Evolutionary conservation across 1,284 basidiomycete species (phyloP), one percentile per base, ranked within the genome.

Genomic region (Apiotrichum montevideense): DNA sequence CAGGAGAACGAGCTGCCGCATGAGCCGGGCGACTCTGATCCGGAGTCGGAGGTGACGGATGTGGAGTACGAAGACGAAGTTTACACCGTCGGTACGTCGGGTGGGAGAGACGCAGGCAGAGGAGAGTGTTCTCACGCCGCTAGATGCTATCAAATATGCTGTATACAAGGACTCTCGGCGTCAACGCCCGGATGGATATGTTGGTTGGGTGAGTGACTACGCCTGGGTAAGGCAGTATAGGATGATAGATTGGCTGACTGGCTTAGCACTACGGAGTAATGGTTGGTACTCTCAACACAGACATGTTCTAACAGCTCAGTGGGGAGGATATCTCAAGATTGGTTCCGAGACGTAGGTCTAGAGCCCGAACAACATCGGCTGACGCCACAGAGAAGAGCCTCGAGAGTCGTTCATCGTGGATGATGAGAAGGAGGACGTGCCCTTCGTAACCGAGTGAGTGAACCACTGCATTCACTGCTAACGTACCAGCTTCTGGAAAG

Each of bases 61-160:
- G 35, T 21, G 9, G 35, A 49, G 5, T 35, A 49, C 15, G 35
- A 29, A 21, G 14, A n/a, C 37, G 65, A 63, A 34, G 29, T 29
- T 53, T 46, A 11, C 15, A 39, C 2, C 14, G 52, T 48, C 32
- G 47, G 15, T 39, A 13, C 9, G 39, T 39, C 35, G 2, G 7
- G 35, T 41, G 14, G 21, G 21, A 10, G 15, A 3, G 8, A 8
- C 8, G 9, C n/a, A 3, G 14, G 48, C 11, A 33, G 21, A 6
- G 4, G 50, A 39, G 37, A 9, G 9, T 39, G 37, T 39, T 13
- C 40, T 35, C 11, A 49, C 47, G 8, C 2, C 45, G 13, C 2
- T 49, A 68, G 64, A 68, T 46, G 66, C 66, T 13, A 66, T 68
- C 47, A 66, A 65, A 40, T 68, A 54, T 50, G 66, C 66, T n/a